Evolutionary conservation across 345 rosid genomes (phyloP), one percentile per base, ranked within the genome.

Genomic region (Rhodomyrtus tomentosa): DNA sequence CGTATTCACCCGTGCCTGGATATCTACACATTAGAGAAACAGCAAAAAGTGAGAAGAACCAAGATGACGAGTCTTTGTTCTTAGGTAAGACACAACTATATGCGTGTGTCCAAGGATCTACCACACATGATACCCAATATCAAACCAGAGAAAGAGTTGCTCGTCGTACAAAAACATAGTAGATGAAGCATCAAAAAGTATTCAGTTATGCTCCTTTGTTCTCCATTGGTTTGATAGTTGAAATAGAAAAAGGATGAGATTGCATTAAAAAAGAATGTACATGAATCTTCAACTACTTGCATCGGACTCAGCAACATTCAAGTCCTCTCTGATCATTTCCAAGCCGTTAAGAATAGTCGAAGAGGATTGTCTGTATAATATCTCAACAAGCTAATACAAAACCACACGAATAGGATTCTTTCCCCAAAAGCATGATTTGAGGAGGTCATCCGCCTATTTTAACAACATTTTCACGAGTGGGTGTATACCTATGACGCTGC

Each of bases 1-100:
- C 89, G 83, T 95, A 96, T 88, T 92, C 92, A 72, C 99, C 99
- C 0, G 95, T 93, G 55, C 98, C 98, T 1, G 98, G 98, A 88
- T 91, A 91, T 90, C 99, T 94, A 32, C 74, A 62, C 3, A 3
- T 16, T 1, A 32, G 88, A 82, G 12, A 79, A 50, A 81, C 58
- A 36, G 20, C 82, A 76, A 81, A 29, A 14, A 74, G 21, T 40
- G 72, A 45, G 51, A 40, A 55, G 14, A 14, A 25, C 48, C 27
- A 55, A 82, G 49, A 16, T 10, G 40, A 29, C 22, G 0, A 0
- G 7, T 62, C 20, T 14, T 62, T 7, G 40, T 79, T 42, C 0
- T 2, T 7, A 79, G 27, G 24, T 79, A 40, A 79, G 0, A 21
- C 51, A 42, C 0, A 10, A 27, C 4, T 10, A 55, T 55, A 10